phyloP scores from a whole-genome alignment of 108 stramenopile genomes.

The Stephanodiscus minutulus region DNA sequence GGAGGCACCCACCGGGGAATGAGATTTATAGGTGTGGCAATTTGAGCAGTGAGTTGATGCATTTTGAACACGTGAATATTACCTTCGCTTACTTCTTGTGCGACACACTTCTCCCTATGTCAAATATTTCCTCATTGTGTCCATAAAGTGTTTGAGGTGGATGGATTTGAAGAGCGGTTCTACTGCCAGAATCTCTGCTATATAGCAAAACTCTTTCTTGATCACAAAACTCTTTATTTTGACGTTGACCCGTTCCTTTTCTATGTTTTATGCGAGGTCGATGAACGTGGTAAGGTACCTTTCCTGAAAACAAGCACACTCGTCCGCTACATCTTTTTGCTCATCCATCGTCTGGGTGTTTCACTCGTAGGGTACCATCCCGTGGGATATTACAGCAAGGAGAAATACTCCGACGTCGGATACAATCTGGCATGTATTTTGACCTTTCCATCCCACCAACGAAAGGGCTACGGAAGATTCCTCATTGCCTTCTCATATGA shows the following conservation, averaged over 20 bases:
- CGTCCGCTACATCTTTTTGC: slow-evolving; percentile 1
- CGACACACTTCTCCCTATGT: background rate
- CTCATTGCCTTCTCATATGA: slow-evolving; percentile 98
- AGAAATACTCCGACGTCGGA: slow-evolving; percentile 98
- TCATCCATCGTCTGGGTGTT: background rate
- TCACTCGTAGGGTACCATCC: slow-evolving; percentile 72
- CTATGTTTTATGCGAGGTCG: slow-evolving; percentile 94
- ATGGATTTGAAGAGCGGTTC: slow-evolving; percentile 78
- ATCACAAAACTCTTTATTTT: slow-evolving; percentile 99
- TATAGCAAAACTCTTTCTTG: slow-evolving; percentile 98
- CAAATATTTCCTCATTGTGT: background rate
- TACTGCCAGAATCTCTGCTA: slow-evolving; percentile 99
- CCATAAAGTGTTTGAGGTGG: slow-evolving; percentile 63
- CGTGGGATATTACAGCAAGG: slow-evolving; percentile 98
- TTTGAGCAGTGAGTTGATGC: slow-evolving; percentile 55
- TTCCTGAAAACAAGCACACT: background rate
- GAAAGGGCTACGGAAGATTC: slow-evolving; percentile 99
- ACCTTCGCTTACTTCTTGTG: background rate
- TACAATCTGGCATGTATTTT: slow-evolving; percentile 99
- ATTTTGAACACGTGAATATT: background rate
- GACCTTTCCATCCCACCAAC: slow-evolving; percentile 97
- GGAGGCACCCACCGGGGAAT: slow-evolving; percentile 89
- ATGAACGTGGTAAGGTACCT: slow-evolving; percentile 60
- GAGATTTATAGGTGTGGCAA: slow-evolving; percentile 81
- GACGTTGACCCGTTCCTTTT: slow-evolving; percentile 99